phyloP scores from a whole-genome alignment of 2,329 filamentous ascomycete species.

The Cercospora berteroae region DNA sequence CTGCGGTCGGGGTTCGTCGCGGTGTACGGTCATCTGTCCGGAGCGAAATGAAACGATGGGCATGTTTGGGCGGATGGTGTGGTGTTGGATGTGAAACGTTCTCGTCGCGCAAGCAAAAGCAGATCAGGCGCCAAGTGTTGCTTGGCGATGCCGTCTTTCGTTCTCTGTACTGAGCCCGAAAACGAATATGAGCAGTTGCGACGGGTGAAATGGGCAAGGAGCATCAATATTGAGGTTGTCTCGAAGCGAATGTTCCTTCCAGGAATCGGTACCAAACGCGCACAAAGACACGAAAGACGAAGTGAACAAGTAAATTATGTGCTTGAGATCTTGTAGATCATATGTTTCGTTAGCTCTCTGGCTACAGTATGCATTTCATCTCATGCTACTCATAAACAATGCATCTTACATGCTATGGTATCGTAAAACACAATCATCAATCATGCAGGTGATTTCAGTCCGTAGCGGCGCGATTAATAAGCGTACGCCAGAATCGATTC shows the following conservation, averaged over 20 bases:
- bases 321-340: not conserved
- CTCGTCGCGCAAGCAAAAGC: too few relatives aligned
- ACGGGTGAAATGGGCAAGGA: too few relatives aligned
- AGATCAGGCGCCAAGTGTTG: not conserved
- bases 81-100: not conserved
- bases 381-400: not conserved
- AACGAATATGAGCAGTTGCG: too few relatives aligned
- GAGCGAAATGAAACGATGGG: not conserved
- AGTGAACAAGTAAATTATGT: not conserved
- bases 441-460: not conserved
- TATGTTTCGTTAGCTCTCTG: not conserved
- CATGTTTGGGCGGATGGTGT: not conserved
- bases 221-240: too few relatives aligned
- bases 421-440: slow-evolving; percentile 3
- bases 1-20: not conserved
- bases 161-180: too few relatives aligned
- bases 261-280: not conserved
- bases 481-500: slow-evolving; percentile 33
- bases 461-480: slow-evolving; percentile 22
- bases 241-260: too few relatives aligned
- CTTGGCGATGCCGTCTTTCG: not conserved
- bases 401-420: not conserved
- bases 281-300: not conserved
- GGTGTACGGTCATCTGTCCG: not conserved
- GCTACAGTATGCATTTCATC: not conserved